phyloP scores from a whole-genome alignment of 2,329 filamentous ascomycete genomes.

The Zymoseptoria pseudotritici region DNA sequence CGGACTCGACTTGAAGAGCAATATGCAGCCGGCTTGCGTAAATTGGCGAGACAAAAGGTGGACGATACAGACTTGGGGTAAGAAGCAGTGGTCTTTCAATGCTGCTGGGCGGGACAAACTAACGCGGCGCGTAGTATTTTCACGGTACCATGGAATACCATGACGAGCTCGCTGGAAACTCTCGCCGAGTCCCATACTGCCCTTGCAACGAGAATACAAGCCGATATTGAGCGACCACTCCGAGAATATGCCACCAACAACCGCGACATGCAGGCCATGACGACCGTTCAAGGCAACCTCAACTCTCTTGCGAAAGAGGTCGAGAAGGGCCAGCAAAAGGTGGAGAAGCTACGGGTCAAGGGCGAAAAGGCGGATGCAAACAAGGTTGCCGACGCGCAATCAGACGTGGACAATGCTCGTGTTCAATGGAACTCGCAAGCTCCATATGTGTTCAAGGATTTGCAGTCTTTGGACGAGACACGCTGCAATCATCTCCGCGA shows the following conservation, averaged over 20 bases:
- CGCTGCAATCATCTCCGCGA: conserved; percentile 86
- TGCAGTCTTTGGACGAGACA: conserved; percentile 85
- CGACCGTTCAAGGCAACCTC: conserved; percentile 74
- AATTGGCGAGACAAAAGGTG: conserved; percentile 54
- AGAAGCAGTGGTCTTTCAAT: conserved; percentile 14
- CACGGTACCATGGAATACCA: conserved; percentile 80
- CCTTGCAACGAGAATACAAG: conserved; percentile 74
- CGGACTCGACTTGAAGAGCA: conserved; percentile 84
- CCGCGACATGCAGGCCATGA: conserved; percentile 70
- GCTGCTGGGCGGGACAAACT: background rate
- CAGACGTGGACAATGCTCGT: conserved; percentile 67
- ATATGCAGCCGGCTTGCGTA: conserved; percentile 75
- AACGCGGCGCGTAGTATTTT: conserved; percentile 60
- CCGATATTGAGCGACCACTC: conserved; percentile 78
- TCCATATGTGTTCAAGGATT: conserved; percentile 86
- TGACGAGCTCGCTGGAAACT: conserved; percentile 69
- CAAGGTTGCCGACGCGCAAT: conserved; percentile 67
- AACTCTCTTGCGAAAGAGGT: conserved; percentile 74
- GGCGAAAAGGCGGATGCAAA: conserved; percentile 66
- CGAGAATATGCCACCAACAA: conserved; percentile 66
- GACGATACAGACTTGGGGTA: conserved; percentile 80
- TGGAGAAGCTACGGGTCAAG: conserved; percentile 76
- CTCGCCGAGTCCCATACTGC: conserved; percentile 77
- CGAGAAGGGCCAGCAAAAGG: conserved; percentile 73
- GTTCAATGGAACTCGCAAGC: conserved; percentile 91